These are phyloP conservation scores for Micractinium sp. DNA, from an alignment of 139 green algal species.

Conservation along the genomic window DNA sequence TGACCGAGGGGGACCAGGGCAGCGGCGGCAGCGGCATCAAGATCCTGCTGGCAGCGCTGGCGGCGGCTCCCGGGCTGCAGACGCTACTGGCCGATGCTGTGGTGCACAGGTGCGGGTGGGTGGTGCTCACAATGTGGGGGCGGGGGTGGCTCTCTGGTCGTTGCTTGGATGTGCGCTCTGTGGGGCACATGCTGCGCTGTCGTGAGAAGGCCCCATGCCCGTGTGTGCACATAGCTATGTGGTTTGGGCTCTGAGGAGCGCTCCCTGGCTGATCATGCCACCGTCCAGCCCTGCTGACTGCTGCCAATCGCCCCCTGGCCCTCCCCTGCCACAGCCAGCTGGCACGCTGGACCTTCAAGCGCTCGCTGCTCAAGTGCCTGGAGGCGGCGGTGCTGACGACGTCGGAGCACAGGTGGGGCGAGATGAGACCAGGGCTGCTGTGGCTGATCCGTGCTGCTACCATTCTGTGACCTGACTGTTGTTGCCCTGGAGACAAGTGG, in stretches of 20 bases:
- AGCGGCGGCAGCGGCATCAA: conserved; percentile 27
- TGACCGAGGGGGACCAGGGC: conserved; percentile 15
- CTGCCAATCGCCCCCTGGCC: neutral
- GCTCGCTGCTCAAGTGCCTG: conserved; percentile 34
- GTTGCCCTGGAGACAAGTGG: too few species aligned
- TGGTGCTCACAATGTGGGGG: too few species aligned
- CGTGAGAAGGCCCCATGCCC: too few species aligned
- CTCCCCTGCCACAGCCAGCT: conserved; percentile 22
- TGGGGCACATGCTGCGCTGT: neutral
- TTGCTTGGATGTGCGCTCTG: neutral
- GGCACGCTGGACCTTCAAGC: conserved; percentile 36
- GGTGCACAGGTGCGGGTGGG: conserved; percentile 19
- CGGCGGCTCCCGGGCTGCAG: conserved; percentile 11
- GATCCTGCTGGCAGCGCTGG: conserved; percentile 28
- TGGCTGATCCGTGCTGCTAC: neutral
- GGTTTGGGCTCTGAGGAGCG: too few species aligned
- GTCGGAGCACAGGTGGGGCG: neutral
- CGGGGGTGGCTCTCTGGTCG: neutral
- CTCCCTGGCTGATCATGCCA: too few species aligned
- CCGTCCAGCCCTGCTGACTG: neutral
- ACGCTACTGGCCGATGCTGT: conserved; percentile 25
- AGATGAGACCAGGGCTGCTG: neutral
- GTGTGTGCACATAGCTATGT: too few species aligned
- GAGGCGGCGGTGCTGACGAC: conserved; percentile 28
- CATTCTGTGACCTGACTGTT: neutral